These are phyloP conservation scores for Phytophthora citrophthora DNA, from an alignment of 352 stramenopile species.

Conservation along the genomic window DNA sequence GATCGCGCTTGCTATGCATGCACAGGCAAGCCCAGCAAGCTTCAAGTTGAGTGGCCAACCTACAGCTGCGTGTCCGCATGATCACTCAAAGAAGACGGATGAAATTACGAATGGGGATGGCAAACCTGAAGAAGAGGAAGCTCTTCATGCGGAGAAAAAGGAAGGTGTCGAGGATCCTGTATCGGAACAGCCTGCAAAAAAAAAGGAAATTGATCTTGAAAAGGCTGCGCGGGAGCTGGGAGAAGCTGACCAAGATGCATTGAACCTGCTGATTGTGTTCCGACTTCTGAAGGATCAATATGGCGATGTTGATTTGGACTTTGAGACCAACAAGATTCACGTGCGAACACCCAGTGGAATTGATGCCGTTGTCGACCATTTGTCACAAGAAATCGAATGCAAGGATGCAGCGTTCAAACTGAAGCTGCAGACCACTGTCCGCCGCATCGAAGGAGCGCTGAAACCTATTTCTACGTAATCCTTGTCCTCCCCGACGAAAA, in stretches of 20 bases:
- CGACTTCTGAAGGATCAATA: slow-evolving; percentile 88
- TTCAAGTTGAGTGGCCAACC: slow-evolving; percentile 85
- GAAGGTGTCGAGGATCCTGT: slow-evolving; percentile 13
- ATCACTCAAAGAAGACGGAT: slow-evolving; percentile 72
- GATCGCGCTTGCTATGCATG: slow-evolving; percentile 96
- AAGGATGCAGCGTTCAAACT: slow-evolving; percentile 69
- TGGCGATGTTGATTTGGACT: slow-evolving; percentile 84
- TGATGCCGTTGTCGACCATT: slow-evolving; percentile 68
- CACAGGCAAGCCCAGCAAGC: slow-evolving; percentile 78
- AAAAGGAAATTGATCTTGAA: slow-evolving; percentile 41
- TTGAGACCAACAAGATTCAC: slow-evolving; percentile 90
- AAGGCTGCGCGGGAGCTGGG: slow-evolving; percentile 73
- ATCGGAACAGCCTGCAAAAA: slow-evolving; percentile 22
- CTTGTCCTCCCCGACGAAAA: no score
- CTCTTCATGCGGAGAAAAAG: slow-evolving; percentile 20
- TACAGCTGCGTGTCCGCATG: slow-evolving; percentile 76
- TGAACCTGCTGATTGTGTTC: slow-evolving; percentile 87
- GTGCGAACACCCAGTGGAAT: slow-evolving; percentile 81
- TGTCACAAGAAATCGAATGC: slow-evolving; percentile 70
- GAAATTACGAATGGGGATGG: slow-evolving; percentile 11
- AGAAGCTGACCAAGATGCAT: slow-evolving; percentile 74
- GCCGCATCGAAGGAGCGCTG: slow-evolving; percentile 70
- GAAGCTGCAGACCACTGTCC: slow-evolving; percentile 74
- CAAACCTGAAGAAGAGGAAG: slow-evolving; percentile 30
- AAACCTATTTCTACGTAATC: slow-evolving; percentile 58